phyloP scores from a whole-genome alignment of 2,329 filamentous ascomycete species.

The Trichoderma sp. region DNA sequence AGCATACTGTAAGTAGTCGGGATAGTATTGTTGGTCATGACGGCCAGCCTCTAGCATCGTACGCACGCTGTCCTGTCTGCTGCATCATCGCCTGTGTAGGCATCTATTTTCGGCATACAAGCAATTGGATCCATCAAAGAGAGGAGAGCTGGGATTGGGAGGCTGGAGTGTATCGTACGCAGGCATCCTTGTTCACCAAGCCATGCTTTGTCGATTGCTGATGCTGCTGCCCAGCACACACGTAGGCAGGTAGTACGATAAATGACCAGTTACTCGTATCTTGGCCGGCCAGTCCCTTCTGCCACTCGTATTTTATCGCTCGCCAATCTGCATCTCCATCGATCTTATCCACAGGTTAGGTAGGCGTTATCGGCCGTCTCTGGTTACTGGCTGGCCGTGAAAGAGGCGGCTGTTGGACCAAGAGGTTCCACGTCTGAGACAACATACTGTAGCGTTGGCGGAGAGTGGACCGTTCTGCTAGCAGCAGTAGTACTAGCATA shows the following conservation, averaged over 20 bases:
- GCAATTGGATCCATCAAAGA: neutral
- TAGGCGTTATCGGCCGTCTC: constrained; percentile 5
- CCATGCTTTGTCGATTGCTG: neutral
- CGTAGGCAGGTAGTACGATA: neutral
- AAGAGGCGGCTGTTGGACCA: neutral
- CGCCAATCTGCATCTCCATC: constrained; percentile 21
- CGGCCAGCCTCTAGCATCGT: neutral
- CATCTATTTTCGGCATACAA: neutral
- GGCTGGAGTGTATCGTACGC: neutral
- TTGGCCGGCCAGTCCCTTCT: neutral
- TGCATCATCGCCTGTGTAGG: neutral
- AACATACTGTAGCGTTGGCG: neutral
- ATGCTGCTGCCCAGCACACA: neutral
- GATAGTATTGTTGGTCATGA: neutral
- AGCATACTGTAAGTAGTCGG: neutral
- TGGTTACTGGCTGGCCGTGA: neutral
- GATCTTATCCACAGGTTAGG: constrained; percentile 9
- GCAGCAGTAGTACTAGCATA: neutral
- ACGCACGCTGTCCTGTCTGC: neutral
- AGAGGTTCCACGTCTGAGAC: constrained; percentile 8
- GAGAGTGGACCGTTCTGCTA: neutral
- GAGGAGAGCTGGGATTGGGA: neutral
- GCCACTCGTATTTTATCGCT: constrained; percentile 1
- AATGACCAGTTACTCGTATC: neutral
- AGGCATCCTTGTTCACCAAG: neutral